Evolutionary conservation across 2,329 filamentous ascomycete species (phyloP).

Genomic region (Erysiphe pulchra): DNA sequence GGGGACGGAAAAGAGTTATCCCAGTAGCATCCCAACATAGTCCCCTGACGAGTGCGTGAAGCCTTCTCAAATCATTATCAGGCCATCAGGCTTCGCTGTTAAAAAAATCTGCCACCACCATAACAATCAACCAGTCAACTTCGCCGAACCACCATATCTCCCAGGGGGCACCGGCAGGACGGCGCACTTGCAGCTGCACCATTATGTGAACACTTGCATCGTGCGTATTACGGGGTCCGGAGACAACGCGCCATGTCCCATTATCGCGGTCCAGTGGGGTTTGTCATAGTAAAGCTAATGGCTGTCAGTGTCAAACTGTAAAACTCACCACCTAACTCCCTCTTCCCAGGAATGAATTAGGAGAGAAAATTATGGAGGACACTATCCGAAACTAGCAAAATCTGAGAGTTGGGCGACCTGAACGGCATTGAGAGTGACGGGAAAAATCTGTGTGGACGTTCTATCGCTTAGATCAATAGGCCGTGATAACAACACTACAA

Average conservation of each 20-base stretch:
- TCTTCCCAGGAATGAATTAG: background rate
- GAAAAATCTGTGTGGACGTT: background rate
- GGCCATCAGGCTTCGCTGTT: background rate
- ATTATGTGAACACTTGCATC: background rate
- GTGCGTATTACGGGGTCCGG: background rate
- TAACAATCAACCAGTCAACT: background rate
- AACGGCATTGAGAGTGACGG: background rate
- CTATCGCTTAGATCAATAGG: no score
- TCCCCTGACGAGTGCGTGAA: background rate
- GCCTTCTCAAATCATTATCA: background rate
- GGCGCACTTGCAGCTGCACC: conserved; percentile 1
- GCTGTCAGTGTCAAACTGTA: background rate
- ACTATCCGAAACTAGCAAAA: no score
- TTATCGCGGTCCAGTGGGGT: background rate
- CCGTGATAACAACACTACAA: no score
- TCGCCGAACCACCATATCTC: background rate
- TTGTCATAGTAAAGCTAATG: background rate
- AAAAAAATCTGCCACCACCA: background rate
- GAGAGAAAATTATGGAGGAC: background rate
- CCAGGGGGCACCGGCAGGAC: background rate
- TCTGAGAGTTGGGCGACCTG: background rate
- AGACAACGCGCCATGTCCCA: background rate
- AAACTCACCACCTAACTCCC: background rate
- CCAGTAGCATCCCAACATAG: background rate
- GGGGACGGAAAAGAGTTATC: background rate